Evolutionary conservation across 1,139 yeast species (phyloP).

Genomic region (Pichia sp.): DNA sequence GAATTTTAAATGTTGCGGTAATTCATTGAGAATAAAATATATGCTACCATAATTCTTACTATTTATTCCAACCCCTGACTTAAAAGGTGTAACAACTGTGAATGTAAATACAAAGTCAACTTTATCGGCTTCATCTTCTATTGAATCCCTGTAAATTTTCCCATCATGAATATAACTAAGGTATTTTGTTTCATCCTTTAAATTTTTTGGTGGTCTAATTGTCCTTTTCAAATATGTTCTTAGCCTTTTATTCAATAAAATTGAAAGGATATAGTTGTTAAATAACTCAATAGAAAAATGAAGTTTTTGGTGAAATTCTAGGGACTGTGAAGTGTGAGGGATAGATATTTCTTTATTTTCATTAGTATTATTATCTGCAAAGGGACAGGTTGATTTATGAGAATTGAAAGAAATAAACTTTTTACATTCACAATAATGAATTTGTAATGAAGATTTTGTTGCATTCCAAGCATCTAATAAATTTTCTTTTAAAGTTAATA

Average conservation of each 20-base stretch:
- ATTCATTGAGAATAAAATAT: slow-evolving; percentile 11
- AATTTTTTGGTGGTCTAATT: slow-evolving; percentile 8
- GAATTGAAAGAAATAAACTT: neutral
- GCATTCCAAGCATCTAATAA: slow-evolving; percentile 3
- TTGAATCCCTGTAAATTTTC: slow-evolving; percentile 4
- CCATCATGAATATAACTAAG: slow-evolving; percentile 10
- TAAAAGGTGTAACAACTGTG: slow-evolving; percentile 5
- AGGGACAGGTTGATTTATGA: slow-evolving; percentile 1
- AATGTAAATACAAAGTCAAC: slow-evolving; percentile 15
- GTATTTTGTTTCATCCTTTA: neutral
- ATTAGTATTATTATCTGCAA: neutral
- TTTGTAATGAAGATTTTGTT: slow-evolving; percentile 2
- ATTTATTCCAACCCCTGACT: neutral
- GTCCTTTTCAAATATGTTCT: slow-evolving; percentile 11
- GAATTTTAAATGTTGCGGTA: slow-evolving; percentile 10
- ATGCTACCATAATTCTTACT: slow-evolving; percentile 1
- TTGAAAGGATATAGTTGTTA: slow-evolving; percentile 10
- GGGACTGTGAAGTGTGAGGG: too few relatives aligned
- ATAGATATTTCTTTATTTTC: too few relatives aligned
- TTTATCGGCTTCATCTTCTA: neutral
- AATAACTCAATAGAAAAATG: slow-evolving; percentile 9
- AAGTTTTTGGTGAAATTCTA: neutral
- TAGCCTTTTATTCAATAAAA: slow-evolving; percentile 9
- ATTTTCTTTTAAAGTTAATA: neutral
- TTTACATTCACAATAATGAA: slow-evolving; percentile 6